Conservation (phyloP, 2,329 filamentous ascomycete species). For the Colletotrichum eremochloae region DNA sequence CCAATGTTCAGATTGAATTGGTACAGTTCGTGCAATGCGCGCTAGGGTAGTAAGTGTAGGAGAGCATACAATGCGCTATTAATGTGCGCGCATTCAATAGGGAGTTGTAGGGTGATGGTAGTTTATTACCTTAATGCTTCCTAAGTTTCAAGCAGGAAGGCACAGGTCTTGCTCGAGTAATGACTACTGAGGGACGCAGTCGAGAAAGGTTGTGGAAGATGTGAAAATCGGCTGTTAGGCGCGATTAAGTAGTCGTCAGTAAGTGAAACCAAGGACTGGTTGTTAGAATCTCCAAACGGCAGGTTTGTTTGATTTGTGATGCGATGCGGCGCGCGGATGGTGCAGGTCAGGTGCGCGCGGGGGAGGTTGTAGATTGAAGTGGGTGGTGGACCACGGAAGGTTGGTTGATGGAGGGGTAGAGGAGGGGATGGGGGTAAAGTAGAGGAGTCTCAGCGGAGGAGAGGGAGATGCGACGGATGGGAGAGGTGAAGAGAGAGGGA, state of each 20-base stretch:
- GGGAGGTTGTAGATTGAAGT: conserved; percentile 25
- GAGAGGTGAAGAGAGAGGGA: conserved; percentile 45
- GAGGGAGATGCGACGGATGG: conserved; percentile 42
- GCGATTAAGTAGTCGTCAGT: not conserved
- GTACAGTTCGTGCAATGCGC: not conserved
- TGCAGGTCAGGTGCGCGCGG: not conserved
- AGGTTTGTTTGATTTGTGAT: conserved; percentile 15
- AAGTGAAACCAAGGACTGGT: not conserved
- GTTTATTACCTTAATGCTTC: conserved; percentile 28
- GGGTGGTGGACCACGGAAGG: conserved; percentile 33
- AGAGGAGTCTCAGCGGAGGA: conserved; percentile 44
- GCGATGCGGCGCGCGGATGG: conserved; percentile 18
- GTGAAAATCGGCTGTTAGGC: not conserved
- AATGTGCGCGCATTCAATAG: not conserved
- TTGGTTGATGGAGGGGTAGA: conserved; percentile 37
- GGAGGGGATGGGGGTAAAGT: conserved; percentile 42
- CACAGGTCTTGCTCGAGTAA: conserved; percentile 2
- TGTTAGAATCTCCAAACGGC: conserved; percentile 5
- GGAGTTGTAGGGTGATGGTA: conserved; percentile 17
- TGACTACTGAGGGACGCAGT: not conserved
- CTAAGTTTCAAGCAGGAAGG: conserved; percentile 26
- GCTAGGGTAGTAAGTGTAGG: not conserved
- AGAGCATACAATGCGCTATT: not conserved
- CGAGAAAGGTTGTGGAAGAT: not conserved
- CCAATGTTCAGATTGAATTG: not conserved